Evolutionary conservation across 2,329 filamentous ascomycete genomes (phyloP).

Genomic region (Rhynchosporium agropyri): DNA sequence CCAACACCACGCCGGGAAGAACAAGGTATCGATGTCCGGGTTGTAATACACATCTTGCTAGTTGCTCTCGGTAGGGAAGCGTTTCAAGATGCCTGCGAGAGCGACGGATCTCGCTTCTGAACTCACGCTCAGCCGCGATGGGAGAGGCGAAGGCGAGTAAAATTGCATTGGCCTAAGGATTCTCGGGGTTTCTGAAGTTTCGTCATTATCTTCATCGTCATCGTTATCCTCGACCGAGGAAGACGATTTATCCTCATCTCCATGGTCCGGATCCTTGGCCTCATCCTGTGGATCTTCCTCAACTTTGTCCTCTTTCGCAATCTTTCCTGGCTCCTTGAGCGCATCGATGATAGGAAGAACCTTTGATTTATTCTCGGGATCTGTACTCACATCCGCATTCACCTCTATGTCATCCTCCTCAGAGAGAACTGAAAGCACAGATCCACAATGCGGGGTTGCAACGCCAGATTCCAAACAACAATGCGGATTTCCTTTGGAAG

Average conservation of each 20-base stretch:
- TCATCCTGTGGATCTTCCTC: background rate
- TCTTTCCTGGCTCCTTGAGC: background rate
- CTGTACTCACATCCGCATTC: background rate
- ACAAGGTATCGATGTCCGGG: conserved; percentile 1
- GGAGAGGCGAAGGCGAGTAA: conserved; percentile 1
- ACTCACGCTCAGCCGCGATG: background rate
- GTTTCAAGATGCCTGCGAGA: background rate
- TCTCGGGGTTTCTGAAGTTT: background rate
- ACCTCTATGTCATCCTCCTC: background rate
- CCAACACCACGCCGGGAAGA: conserved; percentile 7
- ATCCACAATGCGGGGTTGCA: conserved; percentile 5
- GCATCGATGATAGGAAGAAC: too few species aligned
- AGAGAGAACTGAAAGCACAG: background rate
- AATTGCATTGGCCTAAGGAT: background rate
- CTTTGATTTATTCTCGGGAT: background rate
- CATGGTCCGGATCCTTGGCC: background rate
- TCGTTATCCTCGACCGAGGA: background rate
- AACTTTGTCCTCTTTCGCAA: background rate
- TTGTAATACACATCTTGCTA: conserved; percentile 8
- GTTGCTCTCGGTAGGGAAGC: background rate
- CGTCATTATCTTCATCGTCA: background rate
- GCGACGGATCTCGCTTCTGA: conserved; percentile 6
- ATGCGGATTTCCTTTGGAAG: conserved; percentile 7
- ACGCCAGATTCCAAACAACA: conserved; percentile 3
- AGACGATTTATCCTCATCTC: background rate